A percentile compares a stretch with the other conserved stretches of the same genome.
Evolutionary conservation across 768 basidiomycete species (phyloP).

Genomic region (Lanmaoa pseudosensibilis): DNA sequence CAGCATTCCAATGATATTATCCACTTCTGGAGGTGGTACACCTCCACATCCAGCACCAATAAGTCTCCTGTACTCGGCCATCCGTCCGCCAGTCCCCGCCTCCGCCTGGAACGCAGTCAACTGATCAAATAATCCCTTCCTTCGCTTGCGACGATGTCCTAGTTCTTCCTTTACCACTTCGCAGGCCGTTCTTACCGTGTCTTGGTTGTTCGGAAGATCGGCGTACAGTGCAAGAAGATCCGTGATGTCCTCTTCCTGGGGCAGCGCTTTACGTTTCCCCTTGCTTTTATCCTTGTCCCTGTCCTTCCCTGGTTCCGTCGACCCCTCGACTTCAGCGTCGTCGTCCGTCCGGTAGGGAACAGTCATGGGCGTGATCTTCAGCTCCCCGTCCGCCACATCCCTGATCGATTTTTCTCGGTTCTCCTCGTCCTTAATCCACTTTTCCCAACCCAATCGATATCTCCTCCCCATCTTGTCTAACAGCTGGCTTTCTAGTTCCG

Average conservation of each 20-base stretch:
- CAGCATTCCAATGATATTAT: slow-evolving; percentile 79
- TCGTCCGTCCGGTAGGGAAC: slow-evolving; percentile 49
- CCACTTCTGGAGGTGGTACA: slow-evolving; percentile 82
- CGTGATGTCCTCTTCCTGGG: slow-evolving; percentile 55
- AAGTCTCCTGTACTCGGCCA: slow-evolving; percentile 84
- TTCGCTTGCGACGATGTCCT: slow-evolving; percentile 59
- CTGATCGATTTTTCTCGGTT: slow-evolving; percentile 69
- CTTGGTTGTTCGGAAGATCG: slow-evolving; percentile 57
- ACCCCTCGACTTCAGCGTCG: slow-evolving; percentile 42
- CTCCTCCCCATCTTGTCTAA: slow-evolving; percentile 74
- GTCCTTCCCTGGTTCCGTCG: slow-evolving; percentile 34
- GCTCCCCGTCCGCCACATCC: slow-evolving; percentile 58
- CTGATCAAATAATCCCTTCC: slow-evolving; percentile 71
- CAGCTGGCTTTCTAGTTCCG: slow-evolving; percentile 64
- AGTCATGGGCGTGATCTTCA: slow-evolving; percentile 47
- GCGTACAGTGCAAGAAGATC: slow-evolving; percentile 62
- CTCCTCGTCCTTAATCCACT: slow-evolving; percentile 88
- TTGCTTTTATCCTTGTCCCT: slow-evolving; percentile 50
- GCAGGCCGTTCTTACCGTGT: slow-evolving; percentile 53
- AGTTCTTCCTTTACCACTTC: slow-evolving; percentile 66
- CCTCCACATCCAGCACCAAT: slow-evolving; percentile 92
- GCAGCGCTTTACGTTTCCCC: slow-evolving; percentile 53
- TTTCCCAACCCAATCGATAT: slow-evolving; percentile 88
- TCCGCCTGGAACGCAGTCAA: slow-evolving; percentile 83
- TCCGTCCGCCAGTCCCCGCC: slow-evolving; percentile 84